phyloP scores from a whole-genome alignment of 148 eudicot genomes.

The Fallopia convolvulus region DNA sequence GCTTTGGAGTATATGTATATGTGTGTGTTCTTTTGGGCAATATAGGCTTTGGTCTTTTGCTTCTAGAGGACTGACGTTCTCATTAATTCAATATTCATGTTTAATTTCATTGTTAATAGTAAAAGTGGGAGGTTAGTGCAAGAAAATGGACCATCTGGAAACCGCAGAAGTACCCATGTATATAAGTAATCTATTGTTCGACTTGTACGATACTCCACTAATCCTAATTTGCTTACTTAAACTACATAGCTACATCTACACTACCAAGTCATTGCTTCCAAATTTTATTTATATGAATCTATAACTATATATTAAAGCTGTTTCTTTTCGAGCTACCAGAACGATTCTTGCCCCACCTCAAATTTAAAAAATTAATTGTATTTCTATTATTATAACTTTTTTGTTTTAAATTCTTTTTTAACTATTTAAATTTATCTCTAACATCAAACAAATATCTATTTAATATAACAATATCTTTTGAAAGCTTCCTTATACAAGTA shows the following conservation, averaged over 20 bases:
- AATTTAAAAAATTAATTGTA: too few species aligned
- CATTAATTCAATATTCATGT: neutral
- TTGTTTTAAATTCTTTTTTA: too few species aligned
- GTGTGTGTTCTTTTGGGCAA: neutral
- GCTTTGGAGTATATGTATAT: neutral
- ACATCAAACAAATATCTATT: too few species aligned
- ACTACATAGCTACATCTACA: neutral
- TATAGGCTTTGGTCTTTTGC: neutral
- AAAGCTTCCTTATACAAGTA: too few species aligned
- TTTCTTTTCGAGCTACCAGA: too few species aligned
- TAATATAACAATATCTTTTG: too few species aligned
- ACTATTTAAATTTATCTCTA: too few species aligned
- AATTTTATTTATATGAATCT: neutral
- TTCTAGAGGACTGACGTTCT: neutral
- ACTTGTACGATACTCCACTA: neutral
- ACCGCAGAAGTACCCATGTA: neutral
- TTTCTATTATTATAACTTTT: too few species aligned
- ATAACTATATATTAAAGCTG: too few species aligned
- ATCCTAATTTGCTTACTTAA: neutral
- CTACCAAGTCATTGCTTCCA: neutral
- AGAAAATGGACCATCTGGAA: constrained; percentile 7
- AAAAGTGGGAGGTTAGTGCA: neutral
- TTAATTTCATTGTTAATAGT: neutral
- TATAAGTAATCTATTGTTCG: neutral
- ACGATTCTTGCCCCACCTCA: too few species aligned